Evolutionary conservation across 805 yeast species (phyloP), one percentile per base, ranked within the genome.

Genomic region (Dipodascus albidus): DNA sequence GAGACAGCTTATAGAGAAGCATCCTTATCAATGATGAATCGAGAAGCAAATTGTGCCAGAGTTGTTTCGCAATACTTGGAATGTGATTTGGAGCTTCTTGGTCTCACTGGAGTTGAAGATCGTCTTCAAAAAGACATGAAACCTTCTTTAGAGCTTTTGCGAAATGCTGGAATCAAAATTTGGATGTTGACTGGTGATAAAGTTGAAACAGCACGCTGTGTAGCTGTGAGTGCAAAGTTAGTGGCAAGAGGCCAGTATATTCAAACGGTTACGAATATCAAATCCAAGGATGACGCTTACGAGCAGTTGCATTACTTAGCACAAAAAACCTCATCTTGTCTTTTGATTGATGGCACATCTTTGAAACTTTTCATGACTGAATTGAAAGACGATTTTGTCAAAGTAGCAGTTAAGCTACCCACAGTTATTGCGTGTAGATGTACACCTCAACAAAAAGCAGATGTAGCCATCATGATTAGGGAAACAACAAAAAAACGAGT

Each of bases 101-200:
- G 99, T 0, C 72, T 93, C 47, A 93, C 99, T 0, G 99, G 99
- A 57, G 99, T 93, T 22, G 99, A 93, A 65, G 99, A 93, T 67
- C 87, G 88, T 64, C 75, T 93, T 50, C 99, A 93, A 66, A 77
- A 80, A 54, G 89, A 91, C 66, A 96, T 95, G 50, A 91, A 91
- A 68, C 78, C 95, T 0, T 87, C 96, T 0, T 83, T 93, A 55
- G 99, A 93, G 71, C 74, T 90, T 33, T 74, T 93, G 59, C 78
- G 99, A 61, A 93, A 95, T 69, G 99, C 98, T 0, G 99, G 98
- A 2, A 81, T 95, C 54, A 90, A 90, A 62, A 93, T 93, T 51
- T 93, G 99, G 99, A 95, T 93, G 99, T 73, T 93, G 49, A 93
- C 99, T 0, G 99, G 99, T 60, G 99, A 93, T 67, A 93, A 93